Conservation (phyloP, 805 yeast species). For the Cephaloascus albidus region DNA sequence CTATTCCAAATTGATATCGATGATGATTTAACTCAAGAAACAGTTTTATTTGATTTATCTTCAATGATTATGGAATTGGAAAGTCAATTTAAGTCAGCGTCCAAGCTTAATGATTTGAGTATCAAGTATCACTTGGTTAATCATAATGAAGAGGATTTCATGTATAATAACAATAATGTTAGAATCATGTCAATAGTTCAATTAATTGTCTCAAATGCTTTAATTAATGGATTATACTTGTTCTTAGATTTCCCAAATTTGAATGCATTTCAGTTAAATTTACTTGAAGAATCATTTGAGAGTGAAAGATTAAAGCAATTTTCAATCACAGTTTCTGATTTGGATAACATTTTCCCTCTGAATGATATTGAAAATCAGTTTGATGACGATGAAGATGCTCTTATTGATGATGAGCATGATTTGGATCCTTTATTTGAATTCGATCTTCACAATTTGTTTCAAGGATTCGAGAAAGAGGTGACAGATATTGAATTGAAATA, state of each 20-base stretch:
- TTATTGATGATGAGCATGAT: neutral
- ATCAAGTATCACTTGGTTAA: neutral
- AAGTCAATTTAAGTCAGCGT: neutral
- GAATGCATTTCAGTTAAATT: neutral
- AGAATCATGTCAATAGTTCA: too few relatives aligned
- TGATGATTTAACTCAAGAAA: neutral
- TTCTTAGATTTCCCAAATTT: neutral
- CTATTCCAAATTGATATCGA: neutral
- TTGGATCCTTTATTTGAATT: neutral
- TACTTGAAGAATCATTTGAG: neutral
- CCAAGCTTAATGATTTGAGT: neutral
- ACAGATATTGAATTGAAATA: neutral
- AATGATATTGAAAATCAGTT: neutral
- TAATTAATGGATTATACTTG: neutral
- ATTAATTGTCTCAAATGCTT: neutral
- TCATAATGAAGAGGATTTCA: neutral
- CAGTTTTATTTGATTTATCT: neutral
- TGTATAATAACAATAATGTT: neutral
- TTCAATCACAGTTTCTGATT: neutral
- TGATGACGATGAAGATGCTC: neutral
- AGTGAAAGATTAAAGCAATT: neutral
- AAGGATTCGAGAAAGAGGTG: neutral
- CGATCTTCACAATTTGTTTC: too few relatives aligned
- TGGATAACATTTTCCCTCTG: neutral
- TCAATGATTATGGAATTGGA: neutral